Base-by-base conservation (phyloP, 2,329 filamentous ascomycete genomes). In the Escovopsis sp. region DNA sequence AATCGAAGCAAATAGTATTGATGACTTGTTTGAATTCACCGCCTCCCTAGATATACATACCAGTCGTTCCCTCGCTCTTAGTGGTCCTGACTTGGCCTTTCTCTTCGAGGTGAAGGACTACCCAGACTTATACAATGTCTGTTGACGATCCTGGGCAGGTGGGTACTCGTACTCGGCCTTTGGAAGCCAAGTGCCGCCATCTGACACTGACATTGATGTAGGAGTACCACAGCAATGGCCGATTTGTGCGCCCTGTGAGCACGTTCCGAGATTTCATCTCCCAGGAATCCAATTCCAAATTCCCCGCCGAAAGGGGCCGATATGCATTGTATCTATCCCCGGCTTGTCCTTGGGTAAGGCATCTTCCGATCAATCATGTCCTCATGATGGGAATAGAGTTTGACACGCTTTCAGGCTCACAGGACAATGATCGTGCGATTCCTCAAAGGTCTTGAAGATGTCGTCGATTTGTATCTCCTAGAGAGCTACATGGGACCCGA, bases 371-470 rank as follows among this genome's bases (percentile, higher is more conserved):
- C 5, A 11, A 26, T 19, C 7, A 11, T 11, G 11, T 23, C 23
- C 23, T 4, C 9, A 15, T 2, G 4, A 15, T 5, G 1, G 8
- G 10, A 12, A 6, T 44, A 35, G 7, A 49, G n/a, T 33, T 3
- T 11, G 6, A 12, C 19, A 15, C 2, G 1, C 32, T 11, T 33
- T 4, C 7, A 62, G 79, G 82, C 82, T 11, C 83, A 87, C 55
- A 72, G 83, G 39, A 80, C 80, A 1, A 64, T 86, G 47, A 85
- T 88, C 47, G 77, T 81, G 1, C 73, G 82, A 39, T 72, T 76
- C 42, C 66, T 88, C 43, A 88, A 88, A 59, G 80, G 80, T 0
- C 68, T 88, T 0, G 80, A 87, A 45, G 72, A 80, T 40, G 67
- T 83, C 47, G 72, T 88, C 42, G 67, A 75, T 6, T 70, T 76